A percentile compares a stretch with the other conserved stretches of the same genome.
phyloP scores from a whole-genome alignment of 306 rosid genomes.

The Dicorynia guianensis region DNA sequence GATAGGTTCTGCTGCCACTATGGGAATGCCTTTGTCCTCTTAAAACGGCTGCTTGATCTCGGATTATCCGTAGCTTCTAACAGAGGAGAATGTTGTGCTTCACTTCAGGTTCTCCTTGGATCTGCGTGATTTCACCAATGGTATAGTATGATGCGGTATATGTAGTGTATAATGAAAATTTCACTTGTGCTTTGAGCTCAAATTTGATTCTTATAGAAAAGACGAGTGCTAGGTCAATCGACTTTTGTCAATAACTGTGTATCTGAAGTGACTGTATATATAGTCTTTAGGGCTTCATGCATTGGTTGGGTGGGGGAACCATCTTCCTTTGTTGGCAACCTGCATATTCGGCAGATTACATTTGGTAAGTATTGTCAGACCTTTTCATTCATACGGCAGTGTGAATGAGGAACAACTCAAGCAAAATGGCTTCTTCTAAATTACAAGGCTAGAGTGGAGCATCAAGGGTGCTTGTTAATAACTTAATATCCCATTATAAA shows the following conservation, averaged over 20 bases:
- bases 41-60: conserved; percentile 26
- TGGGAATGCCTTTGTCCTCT: conserved; percentile 30
- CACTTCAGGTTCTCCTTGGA: background rate
- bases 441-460: too few species aligned
- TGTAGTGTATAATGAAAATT: background rate
- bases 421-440: too few species aligned
- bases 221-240: background rate
- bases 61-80: conserved; percentile 26
- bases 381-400: too few species aligned
- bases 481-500: too few species aligned
- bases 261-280: too few species aligned
- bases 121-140: background rate
- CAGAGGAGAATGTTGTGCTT: conserved; percentile 15
- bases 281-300: too few species aligned
- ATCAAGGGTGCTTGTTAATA: too few species aligned
- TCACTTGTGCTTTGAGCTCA: background rate
- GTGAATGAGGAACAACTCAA: too few species aligned
- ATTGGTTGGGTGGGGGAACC: too few species aligned
- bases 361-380: too few species aligned
- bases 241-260: background rate
- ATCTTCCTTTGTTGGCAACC: too few species aligned
- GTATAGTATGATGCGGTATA: conserved; percentile 10
- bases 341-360: too few species aligned
- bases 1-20: conserved; percentile 33
- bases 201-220: conserved; percentile 11